Conservation (phyloP, 2,329 filamentous ascomycete genomes). For the Aspergillus novoparasiticus region DNA sequence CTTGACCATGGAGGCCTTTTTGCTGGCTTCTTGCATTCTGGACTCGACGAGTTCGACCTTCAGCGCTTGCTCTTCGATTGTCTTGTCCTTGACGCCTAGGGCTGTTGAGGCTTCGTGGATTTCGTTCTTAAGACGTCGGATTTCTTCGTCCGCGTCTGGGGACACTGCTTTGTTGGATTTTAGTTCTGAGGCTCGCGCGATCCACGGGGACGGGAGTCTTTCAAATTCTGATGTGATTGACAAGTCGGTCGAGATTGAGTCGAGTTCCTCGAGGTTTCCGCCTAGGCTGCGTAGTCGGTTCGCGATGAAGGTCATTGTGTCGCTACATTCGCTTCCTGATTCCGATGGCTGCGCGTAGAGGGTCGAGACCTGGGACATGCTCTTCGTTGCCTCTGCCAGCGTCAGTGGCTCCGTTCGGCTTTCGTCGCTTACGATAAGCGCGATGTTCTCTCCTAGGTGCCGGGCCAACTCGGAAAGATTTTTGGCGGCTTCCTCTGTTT, state of each 20-base stretch:
- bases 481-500: conserved; percentile 65
- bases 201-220: conserved; percentile 75
- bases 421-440: conserved; percentile 70
- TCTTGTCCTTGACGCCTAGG: conserved; percentile 74
- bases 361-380: conserved; percentile 49
- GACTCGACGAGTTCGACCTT: conserved; percentile 92
- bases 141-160: conserved; percentile 81
- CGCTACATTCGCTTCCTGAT: conserved; percentile 39
- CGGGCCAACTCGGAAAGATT: conserved; percentile 69
- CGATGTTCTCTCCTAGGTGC: conserved; percentile 67
- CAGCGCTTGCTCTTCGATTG: conserved; percentile 81
- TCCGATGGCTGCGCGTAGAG: conserved; percentile 30
- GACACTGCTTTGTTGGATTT: conserved; percentile 79
- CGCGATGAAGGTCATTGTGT: conserved; percentile 70
- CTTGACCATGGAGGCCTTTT: conserved; percentile 63
- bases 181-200: conserved; percentile 76
- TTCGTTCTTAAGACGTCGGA: conserved; percentile 77
- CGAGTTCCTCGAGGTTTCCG: conserved; percentile 68
- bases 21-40: conserved; percentile 78
- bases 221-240: conserved; percentile 80
- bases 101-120: conserved; percentile 74
- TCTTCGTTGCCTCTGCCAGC: conserved; percentile 65
- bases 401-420: conserved; percentile 68
- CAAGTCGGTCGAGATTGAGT: conserved; percentile 69
- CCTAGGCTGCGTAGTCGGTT: conserved; percentile 68